Base-by-base conservation (phyloP, 345 rosid species). In the Tarenaya hassleriana region DNA sequence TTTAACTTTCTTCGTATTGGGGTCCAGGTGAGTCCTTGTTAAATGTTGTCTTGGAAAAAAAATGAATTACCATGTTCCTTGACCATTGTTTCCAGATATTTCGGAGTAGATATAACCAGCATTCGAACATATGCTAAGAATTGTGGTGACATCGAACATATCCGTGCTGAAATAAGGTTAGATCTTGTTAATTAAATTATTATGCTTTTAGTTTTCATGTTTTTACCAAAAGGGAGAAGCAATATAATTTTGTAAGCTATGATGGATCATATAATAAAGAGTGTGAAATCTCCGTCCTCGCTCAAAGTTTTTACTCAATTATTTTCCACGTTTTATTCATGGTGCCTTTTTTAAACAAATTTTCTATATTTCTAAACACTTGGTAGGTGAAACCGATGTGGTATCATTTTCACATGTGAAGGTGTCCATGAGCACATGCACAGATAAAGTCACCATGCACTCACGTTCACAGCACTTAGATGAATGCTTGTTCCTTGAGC, bases 161-260 rank as follows among this genome's bases (percentile, higher is more conserved):
- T 91, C 56, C 98, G 94, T 50, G 94, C 95, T 34, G 72, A 69
- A 71, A 87, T 91, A 69, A 84, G 98, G 98, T 84, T 41, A 47
- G 77, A 15, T 16, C 17, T 62, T 65, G 31, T 64, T n/a, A 52
- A 6, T 2, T n/a, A 32, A 41, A 1, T 4, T 20, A 50, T 38
- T 56, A 21, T 16, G 3, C 10, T 61, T 10, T 44, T 6, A 16
- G 0, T 27, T 32, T 17, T 15, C 0, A 35, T 18, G 8, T 38
- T 38, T 43, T 52, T 0, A 17, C 29, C 41, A 17, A 16, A 9
- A 38, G 38, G 10, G 40, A 24, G 29, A 24, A 2, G 29, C 29
- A 5, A 24, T 24, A 24, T 5, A 2, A 24, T 2, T 24, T 24
- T 24, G 29, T 24, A 5, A 24, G 29, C 5, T 2, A 24, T 24